These are phyloP conservation scores for Claviceps capensis DNA, from an alignment of 2,329 filamentous ascomycete genomes.

Conservation along the genomic window DNA sequence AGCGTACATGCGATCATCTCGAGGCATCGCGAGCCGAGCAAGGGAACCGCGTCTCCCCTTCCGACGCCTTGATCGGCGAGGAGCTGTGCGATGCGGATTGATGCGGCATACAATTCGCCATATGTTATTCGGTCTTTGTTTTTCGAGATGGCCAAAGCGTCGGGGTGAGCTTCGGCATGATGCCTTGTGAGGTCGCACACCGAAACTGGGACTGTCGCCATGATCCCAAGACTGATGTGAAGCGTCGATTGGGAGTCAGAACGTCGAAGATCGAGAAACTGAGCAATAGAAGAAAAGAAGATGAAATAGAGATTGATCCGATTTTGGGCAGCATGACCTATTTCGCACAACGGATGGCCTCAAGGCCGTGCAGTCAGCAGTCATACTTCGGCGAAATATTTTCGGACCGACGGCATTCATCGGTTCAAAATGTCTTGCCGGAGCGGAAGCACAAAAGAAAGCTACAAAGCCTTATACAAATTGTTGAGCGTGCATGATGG, in stretches of 20 bases:
- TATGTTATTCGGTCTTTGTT: neutral
- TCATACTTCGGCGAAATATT: too few species aligned
- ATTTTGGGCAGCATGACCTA: neutral
- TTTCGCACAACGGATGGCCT: too few species aligned
- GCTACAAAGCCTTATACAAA: too few species aligned
- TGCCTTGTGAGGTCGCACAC: neutral
- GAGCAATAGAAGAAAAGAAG: neutral
- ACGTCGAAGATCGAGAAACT: neutral
- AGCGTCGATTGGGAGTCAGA: neutral
- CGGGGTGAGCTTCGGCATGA: neutral
- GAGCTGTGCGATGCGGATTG: neutral
- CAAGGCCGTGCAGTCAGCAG: too few species aligned
- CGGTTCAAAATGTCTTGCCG: too few species aligned
- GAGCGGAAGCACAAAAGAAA: too few species aligned
- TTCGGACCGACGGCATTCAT: too few species aligned
- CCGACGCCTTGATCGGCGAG: neutral
- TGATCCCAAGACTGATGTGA: neutral
- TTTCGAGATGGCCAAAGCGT: neutral
- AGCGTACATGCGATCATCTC: slow-evolving; percentile 4
- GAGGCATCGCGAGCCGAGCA: slow-evolving; percentile 1
- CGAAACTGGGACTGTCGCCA: neutral
- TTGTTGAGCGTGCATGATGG: too few species aligned
- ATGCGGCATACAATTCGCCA: neutral
- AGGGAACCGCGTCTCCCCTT: slow-evolving; percentile 1
- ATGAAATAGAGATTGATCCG: neutral